Evolutionary conservation across 148 eudicot genomes (phyloP), one percentile per base, ranked within the genome.

Genomic region (Amaranthus palmeri): DNA sequence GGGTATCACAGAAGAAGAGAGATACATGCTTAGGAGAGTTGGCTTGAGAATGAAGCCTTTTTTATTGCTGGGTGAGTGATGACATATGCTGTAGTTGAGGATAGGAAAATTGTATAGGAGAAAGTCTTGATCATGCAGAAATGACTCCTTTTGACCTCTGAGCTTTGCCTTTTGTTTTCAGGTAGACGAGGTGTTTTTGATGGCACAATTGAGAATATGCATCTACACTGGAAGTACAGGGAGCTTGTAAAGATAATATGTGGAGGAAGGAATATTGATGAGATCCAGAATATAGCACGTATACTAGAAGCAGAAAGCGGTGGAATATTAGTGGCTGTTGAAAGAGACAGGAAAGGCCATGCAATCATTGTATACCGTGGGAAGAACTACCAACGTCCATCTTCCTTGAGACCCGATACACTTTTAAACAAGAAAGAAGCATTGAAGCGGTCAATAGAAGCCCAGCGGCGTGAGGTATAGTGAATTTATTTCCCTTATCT

Each of bases 191-290:
- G 97, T 73, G 93, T 96, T 67, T 96, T 96, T 88, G 97, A 88
- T 83, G 99, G 99, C 69, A 96, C 99, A 17, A 81, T 96, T 78
- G 96, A 96, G 82, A 96, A 96, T 81, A 92, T 96, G 99, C 99
- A 96, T 87, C 87, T 96, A 55, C 99, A 96, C 76, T 96, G 99
- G 99, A 96, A 96, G 81, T 96, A 96, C 78, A 83, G 99, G 79
- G 99, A 96, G 79, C 87, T 96, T 67, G 99, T 96, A 63, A 96
- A 96, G 86, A 81, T 96, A 76, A 83, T 92, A 55, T 82, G 88
- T 69, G 93, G 93, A 44, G 89, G 87, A 47, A 81, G 83, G 81
- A 81, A 80, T 83, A 86, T 87, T 72, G 87, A 81, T 60, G 99
- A 90, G 72, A 85, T 90, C 70, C 83, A 82, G 63, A 66, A 71